Evolutionary conservation across 2,329 filamentous ascomycete species (phyloP).

Genomic region (Paraphoma chrysanthemicola): DNA sequence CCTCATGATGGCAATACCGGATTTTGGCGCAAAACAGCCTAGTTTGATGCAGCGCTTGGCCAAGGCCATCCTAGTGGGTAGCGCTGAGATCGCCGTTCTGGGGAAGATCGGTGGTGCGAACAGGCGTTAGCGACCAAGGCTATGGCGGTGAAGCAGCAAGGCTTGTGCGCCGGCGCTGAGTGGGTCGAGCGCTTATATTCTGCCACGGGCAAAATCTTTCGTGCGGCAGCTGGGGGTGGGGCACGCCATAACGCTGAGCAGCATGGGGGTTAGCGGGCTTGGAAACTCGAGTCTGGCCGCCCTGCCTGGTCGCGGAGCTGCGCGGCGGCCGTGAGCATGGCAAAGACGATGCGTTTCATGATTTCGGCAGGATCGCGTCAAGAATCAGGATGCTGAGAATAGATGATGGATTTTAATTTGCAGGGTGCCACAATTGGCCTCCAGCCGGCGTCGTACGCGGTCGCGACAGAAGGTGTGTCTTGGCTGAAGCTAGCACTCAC

Average conservation of each 20-base stretch:
- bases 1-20: slow-evolving; percentile 22
- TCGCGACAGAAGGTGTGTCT: neutral
- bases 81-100: slow-evolving; percentile 33
- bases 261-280: slow-evolving; percentile 24
- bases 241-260: slow-evolving; percentile 21
- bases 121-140: slow-evolving; percentile 5
- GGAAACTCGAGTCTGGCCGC: slow-evolving; percentile 27
- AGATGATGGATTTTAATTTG: neutral
- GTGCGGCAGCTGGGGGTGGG: slow-evolving; percentile 32
- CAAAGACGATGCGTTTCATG: slow-evolving; percentile 24
- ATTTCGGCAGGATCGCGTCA: slow-evolving; percentile 11
- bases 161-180: slow-evolving; percentile 11
- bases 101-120: slow-evolving; percentile 25
- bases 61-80: slow-evolving; percentile 15
- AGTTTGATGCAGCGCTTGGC: slow-evolving; percentile 14
- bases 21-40: slow-evolving; percentile 16
- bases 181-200: slow-evolving; percentile 28
- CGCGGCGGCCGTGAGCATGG: slow-evolving; percentile 9
- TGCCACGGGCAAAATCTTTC: slow-evolving; percentile 32
- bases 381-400: neutral
- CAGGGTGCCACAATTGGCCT: too few species aligned
- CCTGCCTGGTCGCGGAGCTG: neutral
- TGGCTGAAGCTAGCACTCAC: neutral
- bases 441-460: too few species aligned
- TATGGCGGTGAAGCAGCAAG: slow-evolving; percentile 27